Evolutionary conservation across 1,139 yeast genomes (phyloP), one percentile per base, ranked within the genome.

Genomic region (Magnusiomyces ingens): DNA sequence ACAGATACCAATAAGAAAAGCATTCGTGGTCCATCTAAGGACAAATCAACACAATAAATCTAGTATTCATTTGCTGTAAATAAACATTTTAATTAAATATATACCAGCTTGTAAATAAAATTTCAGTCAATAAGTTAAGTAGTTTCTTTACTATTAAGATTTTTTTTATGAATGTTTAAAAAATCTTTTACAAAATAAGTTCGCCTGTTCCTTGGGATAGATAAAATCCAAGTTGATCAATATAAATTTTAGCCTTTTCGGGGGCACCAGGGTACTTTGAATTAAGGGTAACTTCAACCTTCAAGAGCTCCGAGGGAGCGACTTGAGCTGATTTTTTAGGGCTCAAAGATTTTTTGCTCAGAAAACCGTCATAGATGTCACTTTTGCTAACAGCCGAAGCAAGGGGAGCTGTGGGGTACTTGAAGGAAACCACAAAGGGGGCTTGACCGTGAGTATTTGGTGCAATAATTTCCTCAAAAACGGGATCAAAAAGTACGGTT

Each of bases 391-490:
- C n/a, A 13, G 57, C 50, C 57, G 70, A 37, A 51, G 59, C 51
- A 53, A 55, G 47, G 56, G 62, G 45, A 29, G 48, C 19, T 29
- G 21, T 15, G 60, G 65, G 64, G 52, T 80, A 78, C 45, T 73
- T 72, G 65, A 87, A 83, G 67, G 90, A 76, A 51, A 77, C 78
- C 38, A 78, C 71, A 47, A 78, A 78, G 42, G 80, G 80, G 42
- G 84, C 72, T 29, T 84, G 58, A 15, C 59, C 56, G 15, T 53
- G 43, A 19, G 55, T 52, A 8, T 58, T 45, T 6, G 66, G 80
- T 3, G 81, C 75, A 49, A 85, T 62, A 58, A 86, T 71, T 44
- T 79, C 85, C 63, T 85, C 93, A 64, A 86, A 86, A 15, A 81
- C 60, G 40, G 84, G 82, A 60, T 82, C 87, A 54, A 71, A 82